Conservation (phyloP, 176 grass and related monocot species). For the Musa acuminata region DNA sequence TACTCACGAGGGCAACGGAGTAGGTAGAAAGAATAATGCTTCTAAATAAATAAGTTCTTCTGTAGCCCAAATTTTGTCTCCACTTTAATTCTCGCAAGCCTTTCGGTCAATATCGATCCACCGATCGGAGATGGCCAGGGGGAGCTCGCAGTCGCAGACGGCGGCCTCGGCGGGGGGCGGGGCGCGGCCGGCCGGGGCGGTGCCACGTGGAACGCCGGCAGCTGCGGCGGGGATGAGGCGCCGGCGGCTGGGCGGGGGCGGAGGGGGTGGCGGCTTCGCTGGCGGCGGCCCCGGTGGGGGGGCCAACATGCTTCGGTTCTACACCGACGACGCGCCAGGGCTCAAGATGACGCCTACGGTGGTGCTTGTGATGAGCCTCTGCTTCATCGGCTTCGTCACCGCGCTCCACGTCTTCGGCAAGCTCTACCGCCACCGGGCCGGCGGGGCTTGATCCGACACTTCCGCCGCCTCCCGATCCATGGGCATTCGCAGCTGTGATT, state of each 20-base stretch:
- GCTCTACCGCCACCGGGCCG: no score
- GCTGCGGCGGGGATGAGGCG: conserved; percentile 20
- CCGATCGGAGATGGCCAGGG: conserved; percentile 12
- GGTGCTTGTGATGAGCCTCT: conserved; percentile 28
- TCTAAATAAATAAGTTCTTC: no score
- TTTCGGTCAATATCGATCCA: no score
- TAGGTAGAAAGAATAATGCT: no score
- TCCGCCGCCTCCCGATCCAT: no score
- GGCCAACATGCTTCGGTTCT: conserved; percentile 22
- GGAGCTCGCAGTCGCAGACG: conserved; percentile 21
- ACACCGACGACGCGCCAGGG: conserved; percentile 22
- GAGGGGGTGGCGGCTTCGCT: neutral
- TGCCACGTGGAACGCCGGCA: conserved; percentile 9
- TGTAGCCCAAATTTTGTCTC: no score
- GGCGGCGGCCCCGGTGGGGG: conserved; percentile 9
- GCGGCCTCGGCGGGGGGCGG: neutral
- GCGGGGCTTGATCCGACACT: no score
- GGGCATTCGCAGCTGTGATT: no score
- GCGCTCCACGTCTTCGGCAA: no score
- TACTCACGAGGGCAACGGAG: rapidly evolving
- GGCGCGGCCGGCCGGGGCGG: conserved; percentile 10
- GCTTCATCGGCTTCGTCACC: conserved; percentile 34
- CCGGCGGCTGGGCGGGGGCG: conserved; percentile 6
- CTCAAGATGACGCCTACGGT: conserved; percentile 27
- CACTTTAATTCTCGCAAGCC: no score